Base-by-base conservation (phyloP, 768 basidiomycete genomes). In the Lactarius sp. region DNA sequence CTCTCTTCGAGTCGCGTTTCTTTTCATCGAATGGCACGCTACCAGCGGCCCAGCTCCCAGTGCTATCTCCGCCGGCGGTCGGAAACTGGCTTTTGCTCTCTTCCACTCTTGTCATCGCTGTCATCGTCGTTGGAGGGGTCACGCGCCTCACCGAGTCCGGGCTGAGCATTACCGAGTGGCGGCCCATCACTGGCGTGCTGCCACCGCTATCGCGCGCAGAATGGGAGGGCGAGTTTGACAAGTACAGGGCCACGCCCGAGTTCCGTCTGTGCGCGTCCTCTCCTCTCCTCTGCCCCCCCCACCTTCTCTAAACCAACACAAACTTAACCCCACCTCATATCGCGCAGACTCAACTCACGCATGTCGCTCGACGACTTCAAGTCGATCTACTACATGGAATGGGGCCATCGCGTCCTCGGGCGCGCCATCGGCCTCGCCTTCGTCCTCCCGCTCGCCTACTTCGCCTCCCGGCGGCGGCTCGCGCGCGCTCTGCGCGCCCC, bases 131-230 rank as follows among this genome's bases (percentile, higher is more conserved):
- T 5, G 97, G 97, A 34, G 97, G 96, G 9, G 83, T 99, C 63
- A 99, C 97, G 2, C 88, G 97, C 49, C 83, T 99, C 63, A 99
- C 97, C 1, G 97, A 99, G 75, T 96, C 94, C 16, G 97, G 97
- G 14, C 78, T 99, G 64, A 95, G 93, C 73, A 99, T 99, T 73
- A 97, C 94, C 27, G 97, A 99, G 80, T 99, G 97, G 97, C 82
- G 83, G 56, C 94, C 96, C 13, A 85, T 98, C 59, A 88, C 92
- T 31, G 97, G 97, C 16, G 78, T 92, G 55, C 72, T 94, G 18
- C 95, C 95, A 18, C 97, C 97, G 0, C 75, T 94, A 42, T 83
- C 84, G 1, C 74, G 79, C 27, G 83, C 77, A 8, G 85, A 91
- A 54, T 99, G 97, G 97, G 78, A 84, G 65, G 78, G 75, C 31